phyloP scores from a whole-genome alignment of 2,329 filamentous ascomycete genomes.

The Leptographium lundbergii region DNA sequence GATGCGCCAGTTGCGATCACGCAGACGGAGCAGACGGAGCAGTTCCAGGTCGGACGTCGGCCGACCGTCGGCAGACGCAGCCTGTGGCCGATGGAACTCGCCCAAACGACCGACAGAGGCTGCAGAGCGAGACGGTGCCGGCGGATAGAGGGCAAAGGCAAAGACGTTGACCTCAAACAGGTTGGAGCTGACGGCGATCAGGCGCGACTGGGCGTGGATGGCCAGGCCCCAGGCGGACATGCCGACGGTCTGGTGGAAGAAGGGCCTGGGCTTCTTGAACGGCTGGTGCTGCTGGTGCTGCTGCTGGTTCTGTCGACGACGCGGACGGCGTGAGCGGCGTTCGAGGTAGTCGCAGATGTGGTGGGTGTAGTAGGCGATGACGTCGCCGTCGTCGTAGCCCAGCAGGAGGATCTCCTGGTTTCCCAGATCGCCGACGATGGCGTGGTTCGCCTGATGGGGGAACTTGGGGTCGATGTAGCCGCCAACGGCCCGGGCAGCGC shows the following conservation, averaged over 20 bases:
- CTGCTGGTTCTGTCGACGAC: not conserved
- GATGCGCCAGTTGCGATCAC: slow-evolving; percentile 37
- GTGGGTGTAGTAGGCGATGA: slow-evolving; percentile 55
- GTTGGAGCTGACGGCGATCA: slow-evolving; percentile 82
- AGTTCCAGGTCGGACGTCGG: slow-evolving; percentile 9
- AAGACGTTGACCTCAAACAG: slow-evolving; percentile 41
- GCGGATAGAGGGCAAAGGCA: slow-evolving; percentile 24
- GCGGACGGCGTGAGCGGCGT: slow-evolving; percentile 5
- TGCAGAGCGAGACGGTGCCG: not conserved
- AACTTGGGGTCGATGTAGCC: slow-evolving; percentile 39
- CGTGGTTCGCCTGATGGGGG: slow-evolving; percentile 55
- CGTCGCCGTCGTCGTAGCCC: slow-evolving; percentile 63
- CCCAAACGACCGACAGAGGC: slow-evolving; percentile 7
- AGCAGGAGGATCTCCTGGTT: slow-evolving; percentile 55
- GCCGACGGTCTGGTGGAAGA: slow-evolving; percentile 67
- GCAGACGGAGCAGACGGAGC: slow-evolving; percentile 21
- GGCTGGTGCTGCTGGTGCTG: not conserved
- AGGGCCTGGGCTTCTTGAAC: slow-evolving; percentile 22
- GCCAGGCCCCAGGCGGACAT: slow-evolving; percentile 80
- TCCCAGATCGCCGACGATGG: slow-evolving; percentile 58
- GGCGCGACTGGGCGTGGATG: slow-evolving; percentile 64
- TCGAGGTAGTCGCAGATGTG: slow-evolving; percentile 32
- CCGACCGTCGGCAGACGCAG: not conserved
- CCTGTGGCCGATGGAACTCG: slow-evolving; percentile 8
- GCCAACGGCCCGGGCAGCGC: slow-evolving; percentile 23